Evolutionary conservation across 805 yeast species (phyloP), one percentile per base, ranked within the genome.

Genomic region (Lachancea sp.): DNA sequence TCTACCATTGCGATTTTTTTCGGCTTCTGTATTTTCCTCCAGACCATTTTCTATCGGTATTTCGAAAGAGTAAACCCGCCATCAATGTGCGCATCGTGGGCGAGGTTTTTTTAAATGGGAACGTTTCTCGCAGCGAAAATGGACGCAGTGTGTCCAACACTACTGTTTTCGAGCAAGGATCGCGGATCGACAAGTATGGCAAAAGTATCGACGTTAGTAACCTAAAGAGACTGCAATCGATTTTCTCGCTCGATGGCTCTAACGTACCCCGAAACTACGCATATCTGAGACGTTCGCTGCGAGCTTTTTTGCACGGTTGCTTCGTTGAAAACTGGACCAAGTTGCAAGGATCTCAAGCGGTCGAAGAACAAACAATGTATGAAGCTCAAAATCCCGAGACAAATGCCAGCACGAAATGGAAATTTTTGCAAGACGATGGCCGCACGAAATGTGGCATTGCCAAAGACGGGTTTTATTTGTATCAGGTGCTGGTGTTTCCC

Each of bases 401-500:
- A 13, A 19, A 9, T 34, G 16, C 19, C 15, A 37, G 42, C 20
- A 20, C 37, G 2, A 12, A 29, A 15, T 43, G 40, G 18, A 15
- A 44, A 13, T 43, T 32, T 20, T 20, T 49, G 16, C 45, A 48
- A 16, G 13, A 37, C 9, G 22, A 45, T 6, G 57, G 56, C 7
- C 38, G 54, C 27, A 42, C 53, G 20, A 38, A 44, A 20, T 30
- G 25, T 8, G 63, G 63, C 0, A 43, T 53, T 3, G 59, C 66
- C 5, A 63, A 62, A 39, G 66, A 63, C 44, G 68, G 68, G 3
- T 48, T 49, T 31, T 64, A 63, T 46, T 41, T 52, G 16, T 62
- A 51, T 41, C 52, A 54, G 22, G 41, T 58, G 3, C 36, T 44
- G 13, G 48, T 54, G n/a, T 55, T 53, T 41, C 63, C 66, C 1